Evolutionary conservation across 225 moss, liverwort and hornwort genomes (phyloP), one percentile per base, ranked within the genome.

Genomic region (Physcomitrellopsis africana): DNA sequence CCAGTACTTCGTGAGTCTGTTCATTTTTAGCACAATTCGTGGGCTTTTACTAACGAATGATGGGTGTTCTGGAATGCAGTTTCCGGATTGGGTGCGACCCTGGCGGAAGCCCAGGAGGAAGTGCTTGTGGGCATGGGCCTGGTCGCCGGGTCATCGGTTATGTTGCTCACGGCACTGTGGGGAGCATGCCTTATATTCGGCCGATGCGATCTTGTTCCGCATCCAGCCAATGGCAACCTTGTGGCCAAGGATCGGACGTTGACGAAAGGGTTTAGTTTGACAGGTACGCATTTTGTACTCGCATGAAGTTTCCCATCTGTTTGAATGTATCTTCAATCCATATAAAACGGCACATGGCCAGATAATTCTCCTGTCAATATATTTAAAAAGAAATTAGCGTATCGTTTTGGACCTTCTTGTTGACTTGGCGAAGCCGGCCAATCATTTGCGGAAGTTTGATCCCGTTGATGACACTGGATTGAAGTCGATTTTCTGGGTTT

Each of bases 51-150:
- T 37, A 37, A 37, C 32, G 32, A 7, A 37, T 51, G 51, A 51
- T 4, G 11, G 4, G 17, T 51, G 13, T 17, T 29, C 2, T 41
- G 8, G 51, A 69, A 19, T 77, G 92, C 84, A 91, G 95, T 89
- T 72, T 95, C 99, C 22, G 99, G 99, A 27, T 81, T 99, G 79
- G 95, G 95, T 52, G 86, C 86, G 18, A 87, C 57, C 60, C 82
- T 84, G 44, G 86, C 76, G 15, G 83, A 86, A 2, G 99, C 95
- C 0, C 93, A 95, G 67, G 51, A 85, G 49, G 82, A 99, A 82
- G 92, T 99, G 63, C 83, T 99, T 27, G 99, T 99, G 58, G 99
- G 95, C 23, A 95, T 99, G 95, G 99, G 99, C 60, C 78, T 99
- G 67, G 75, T 95, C 8, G 92, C 99, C 0, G 99, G 99, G 14